These are phyloP conservation scores for Crithidia thermophila DNA, from an alignment of 208 protist genomes.

Conservation along the genomic window DNA sequence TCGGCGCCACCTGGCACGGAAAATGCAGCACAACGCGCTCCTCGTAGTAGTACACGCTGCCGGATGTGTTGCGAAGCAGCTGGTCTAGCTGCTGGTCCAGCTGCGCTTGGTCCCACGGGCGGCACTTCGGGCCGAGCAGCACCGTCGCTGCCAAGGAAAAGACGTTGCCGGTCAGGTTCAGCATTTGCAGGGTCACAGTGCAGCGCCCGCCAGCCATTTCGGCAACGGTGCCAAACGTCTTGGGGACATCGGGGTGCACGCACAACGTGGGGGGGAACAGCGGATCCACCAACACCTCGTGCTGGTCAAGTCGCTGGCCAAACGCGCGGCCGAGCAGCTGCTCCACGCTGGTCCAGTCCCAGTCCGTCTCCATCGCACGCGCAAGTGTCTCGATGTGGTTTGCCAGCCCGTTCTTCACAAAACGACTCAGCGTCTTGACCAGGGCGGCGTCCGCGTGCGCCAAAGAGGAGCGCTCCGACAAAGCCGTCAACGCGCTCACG, in stretches of 20 bases:
- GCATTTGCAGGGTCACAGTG: constrained; percentile 58
- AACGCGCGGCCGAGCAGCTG: constrained; percentile 75
- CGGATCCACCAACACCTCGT: constrained; percentile 64
- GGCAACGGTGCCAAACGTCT: constrained; percentile 54
- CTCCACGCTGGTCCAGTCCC: constrained; percentile 91
- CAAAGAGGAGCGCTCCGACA: constrained; percentile 48
- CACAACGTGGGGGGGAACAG: constrained; percentile 79
- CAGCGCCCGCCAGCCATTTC: constrained; percentile 40
- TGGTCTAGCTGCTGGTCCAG: constrained; percentile 42
- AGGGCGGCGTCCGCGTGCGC: constrained; percentile 39
- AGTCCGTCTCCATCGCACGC: constrained; percentile 82
- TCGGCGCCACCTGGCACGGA: constrained; percentile 80
- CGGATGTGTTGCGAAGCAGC: constrained; percentile 51
- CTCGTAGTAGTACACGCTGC: constrained; percentile 53
- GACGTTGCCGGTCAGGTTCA: constrained; percentile 62
- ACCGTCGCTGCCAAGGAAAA: constrained; percentile 67
- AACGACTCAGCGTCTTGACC: constrained; percentile 47
- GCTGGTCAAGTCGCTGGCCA: constrained; percentile 38
- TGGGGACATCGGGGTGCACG: constrained; percentile 68
- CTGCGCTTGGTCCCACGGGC: constrained; percentile 36
- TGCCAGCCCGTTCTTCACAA: constrained; percentile 53
- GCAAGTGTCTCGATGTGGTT: constrained; percentile 68
- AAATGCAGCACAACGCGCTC: constrained; percentile 63
- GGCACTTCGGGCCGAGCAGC: constrained; percentile 32
- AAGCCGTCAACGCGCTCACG: constrained; percentile 41